Percentiles rank a stretch among this genome's conserved stretches.
Conservation (phyloP, 129 eudicot genomes). For the Chrysanthemum makinoi region DNA sequence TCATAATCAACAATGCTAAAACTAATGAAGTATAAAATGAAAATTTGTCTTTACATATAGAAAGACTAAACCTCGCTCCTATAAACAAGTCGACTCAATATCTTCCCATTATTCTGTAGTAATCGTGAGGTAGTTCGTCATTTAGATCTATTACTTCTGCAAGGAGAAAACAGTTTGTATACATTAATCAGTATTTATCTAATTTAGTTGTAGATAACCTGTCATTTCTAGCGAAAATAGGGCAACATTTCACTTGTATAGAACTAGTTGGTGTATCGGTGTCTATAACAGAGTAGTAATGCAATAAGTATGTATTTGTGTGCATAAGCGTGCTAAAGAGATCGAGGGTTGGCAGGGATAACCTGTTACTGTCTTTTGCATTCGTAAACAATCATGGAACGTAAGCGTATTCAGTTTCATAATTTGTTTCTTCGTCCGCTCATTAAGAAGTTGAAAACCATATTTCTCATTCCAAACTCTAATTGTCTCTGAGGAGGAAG, state of each 20-base stretch:
- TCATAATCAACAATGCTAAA: neutral
- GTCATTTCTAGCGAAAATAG: neutral
- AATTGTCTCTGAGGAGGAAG: constrained; percentile 44
- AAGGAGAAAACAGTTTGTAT: neutral
- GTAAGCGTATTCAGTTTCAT: constrained; percentile 44
- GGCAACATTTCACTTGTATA: neutral
- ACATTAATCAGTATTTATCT: neutral
- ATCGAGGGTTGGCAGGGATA: neutral
- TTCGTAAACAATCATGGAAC: constrained; percentile 72
- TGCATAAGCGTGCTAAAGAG: neutral
- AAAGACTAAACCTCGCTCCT: neutral
- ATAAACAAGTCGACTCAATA: neutral
- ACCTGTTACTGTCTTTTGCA: constrained; percentile 32
- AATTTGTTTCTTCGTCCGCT: constrained; percentile 30
- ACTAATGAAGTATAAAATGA: neutral
- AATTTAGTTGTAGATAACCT: neutral
- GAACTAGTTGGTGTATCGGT: neutral
- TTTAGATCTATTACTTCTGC: constrained; percentile 30
- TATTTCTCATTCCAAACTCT: constrained; percentile 43
- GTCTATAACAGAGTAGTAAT: neutral
- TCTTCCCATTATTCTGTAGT: neutral
- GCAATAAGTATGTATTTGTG: neutral
- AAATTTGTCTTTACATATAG: neutral
- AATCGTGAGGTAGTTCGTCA: constrained; percentile 11
- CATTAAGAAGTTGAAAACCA: constrained; percentile 35